Evolutionary conservation across 2,329 filamentous ascomycete genomes (phyloP), one percentile per base, ranked within the genome.

Genomic region (Beauveria varroae): DNA sequence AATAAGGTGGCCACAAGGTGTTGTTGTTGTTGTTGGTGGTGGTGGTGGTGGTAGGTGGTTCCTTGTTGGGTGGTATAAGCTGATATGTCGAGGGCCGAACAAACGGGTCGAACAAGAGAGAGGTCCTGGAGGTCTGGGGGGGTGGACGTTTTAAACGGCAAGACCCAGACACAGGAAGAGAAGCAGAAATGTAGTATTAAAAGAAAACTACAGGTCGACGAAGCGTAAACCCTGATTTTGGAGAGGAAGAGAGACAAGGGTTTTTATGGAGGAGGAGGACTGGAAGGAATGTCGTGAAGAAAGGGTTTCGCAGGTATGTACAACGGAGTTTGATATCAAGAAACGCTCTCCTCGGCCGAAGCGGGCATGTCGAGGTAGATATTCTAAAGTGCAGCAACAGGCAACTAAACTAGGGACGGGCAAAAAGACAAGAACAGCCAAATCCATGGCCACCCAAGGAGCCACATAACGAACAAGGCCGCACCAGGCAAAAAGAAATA

Each of bases 361-460:
- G 61, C 47, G 61, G 61, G 61, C 57, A 57, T 46, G 41, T 60
- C 49, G 61, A 62, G 61, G 56, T 62, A 62, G 56, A 62, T 62
- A 62, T 59, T 59, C 47, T 52, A 59, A 52, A 44, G 20, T 20
- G 16, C 34, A n/a, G 18, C 30, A 34, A 10, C 30, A 41, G 24
- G 24, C 30, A 44, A 51, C 54, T 57, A 57, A 47, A 26, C 49
- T 10, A 20, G 30, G n/a, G 30, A 53, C n/a, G 18, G 30, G 47
- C 30, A 34, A 34, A 24, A 41, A n/a, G 10, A 47, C 26, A 57
- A 28, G 44, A n/a, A 57, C 43, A 49, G 26, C 20, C 20, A n/a
- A 18, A 26, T 20, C 28, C 43, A 49, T 57, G 43, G 43, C 43
- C 54, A 57, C 53, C 37, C 40, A 47, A 43, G 37, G 52, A 18